A percentile compares a stretch with the other conserved stretches of the same genome.
Evolutionary conservation across 2,329 filamentous ascomycete species (phyloP).

Genomic region (Colletotrichum cereale): DNA sequence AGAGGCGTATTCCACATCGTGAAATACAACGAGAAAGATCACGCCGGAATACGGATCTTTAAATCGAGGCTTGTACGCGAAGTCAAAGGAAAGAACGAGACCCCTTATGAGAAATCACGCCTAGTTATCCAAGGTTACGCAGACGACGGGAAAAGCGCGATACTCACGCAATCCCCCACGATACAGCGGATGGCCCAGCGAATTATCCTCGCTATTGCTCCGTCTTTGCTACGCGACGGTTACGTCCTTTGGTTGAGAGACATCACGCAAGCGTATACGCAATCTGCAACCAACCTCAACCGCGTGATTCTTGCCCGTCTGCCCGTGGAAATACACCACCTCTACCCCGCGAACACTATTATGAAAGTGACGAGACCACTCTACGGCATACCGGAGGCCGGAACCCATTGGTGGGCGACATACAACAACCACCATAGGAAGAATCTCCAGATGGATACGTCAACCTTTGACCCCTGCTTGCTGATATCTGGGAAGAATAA

Average conservation of each 20-base stretch:
- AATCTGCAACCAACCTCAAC: not conserved
- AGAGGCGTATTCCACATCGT: not conserved
- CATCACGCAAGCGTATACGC: not conserved
- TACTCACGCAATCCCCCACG: not conserved
- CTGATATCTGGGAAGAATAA: rapidly evolving
- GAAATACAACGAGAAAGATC: not conserved
- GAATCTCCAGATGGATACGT: not conserved
- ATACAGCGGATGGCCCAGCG: not conserved
- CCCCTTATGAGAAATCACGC: not conserved
- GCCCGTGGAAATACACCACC: not conserved
- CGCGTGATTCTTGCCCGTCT: not conserved
- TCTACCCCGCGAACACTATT: not conserved
- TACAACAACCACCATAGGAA: not conserved
- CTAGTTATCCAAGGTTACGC: not conserved
- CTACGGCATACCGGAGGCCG: not conserved
- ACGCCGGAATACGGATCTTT: not conserved
- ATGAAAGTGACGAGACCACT: not conserved
- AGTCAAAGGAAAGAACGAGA: not conserved
- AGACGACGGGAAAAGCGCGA: not conserved
- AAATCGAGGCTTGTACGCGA: not conserved
- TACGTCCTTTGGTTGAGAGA: not conserved
- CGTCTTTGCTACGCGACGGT: rapidly evolving
- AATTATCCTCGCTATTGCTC: not conserved
- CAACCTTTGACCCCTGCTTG: not conserved
- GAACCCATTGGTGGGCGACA: not conserved